Evolutionary conservation across 768 basidiomycete genomes (phyloP).

Genomic region (Lentinula boryana): DNA sequence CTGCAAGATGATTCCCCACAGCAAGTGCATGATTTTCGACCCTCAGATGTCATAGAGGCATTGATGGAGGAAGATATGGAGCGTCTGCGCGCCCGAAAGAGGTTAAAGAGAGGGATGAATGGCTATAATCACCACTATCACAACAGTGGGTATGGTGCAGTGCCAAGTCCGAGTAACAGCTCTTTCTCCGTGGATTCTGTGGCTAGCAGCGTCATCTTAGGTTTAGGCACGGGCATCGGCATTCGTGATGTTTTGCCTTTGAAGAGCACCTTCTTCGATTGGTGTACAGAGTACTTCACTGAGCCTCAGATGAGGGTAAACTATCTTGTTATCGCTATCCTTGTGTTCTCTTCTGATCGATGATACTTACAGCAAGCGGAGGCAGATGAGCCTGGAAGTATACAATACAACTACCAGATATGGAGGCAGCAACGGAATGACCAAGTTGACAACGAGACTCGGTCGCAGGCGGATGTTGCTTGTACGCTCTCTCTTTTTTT

Average conservation of each 20-base stretch:
- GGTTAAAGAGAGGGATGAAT: constrained; percentile 28
- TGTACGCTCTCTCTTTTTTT: constrained; percentile 32
- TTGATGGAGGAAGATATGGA: constrained; percentile 96
- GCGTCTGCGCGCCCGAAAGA: constrained; percentile 67
- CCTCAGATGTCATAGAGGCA: constrained; percentile 81
- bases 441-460: constrained; percentile 62
- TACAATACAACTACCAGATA: constrained; percentile 90
- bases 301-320: constrained; percentile 98
- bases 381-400: constrained; percentile 91
- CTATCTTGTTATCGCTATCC: not conserved
- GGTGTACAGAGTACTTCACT: constrained; percentile 96
- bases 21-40: constrained; percentile 48
- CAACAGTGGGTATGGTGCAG: constrained; percentile 26
- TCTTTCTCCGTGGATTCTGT: constrained; percentile 70
- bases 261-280: constrained; percentile 91
- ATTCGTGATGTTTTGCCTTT: constrained; percentile 84
- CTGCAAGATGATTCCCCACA: constrained; percentile 22
- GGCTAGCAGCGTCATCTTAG: constrained; percentile 62
- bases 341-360: constrained; percentile 9
- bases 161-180: constrained; percentile 69
- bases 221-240: constrained; percentile 73
- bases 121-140: constrained; percentile 22
- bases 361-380: constrained; percentile 71
- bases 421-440: constrained; percentile 94
- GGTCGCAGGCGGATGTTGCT: constrained; percentile 64